Percentiles rank a stretch among this genome's conserved stretches.
These are phyloP conservation scores for Lactarius sp. DNA, from an alignment of 768 basidiomycete species.

Conservation along the genomic window DNA sequence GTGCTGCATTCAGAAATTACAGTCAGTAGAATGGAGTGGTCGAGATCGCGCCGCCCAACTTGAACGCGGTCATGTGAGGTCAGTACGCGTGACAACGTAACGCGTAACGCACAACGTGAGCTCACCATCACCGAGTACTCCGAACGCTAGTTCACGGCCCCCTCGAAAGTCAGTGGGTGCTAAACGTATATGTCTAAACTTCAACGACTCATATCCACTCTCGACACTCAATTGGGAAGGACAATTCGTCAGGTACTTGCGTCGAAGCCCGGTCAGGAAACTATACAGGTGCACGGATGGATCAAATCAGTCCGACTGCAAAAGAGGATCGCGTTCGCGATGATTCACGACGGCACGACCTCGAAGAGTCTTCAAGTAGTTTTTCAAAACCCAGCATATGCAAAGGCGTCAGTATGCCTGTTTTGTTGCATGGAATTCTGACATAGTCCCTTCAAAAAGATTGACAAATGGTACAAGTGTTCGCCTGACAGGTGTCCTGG, in stretches of 20 bases:
- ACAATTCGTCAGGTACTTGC: constrained; percentile 25
- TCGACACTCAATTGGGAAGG: constrained; percentile 14
- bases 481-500: constrained; percentile 43
- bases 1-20: background rate
- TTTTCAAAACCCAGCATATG: constrained; percentile 41
- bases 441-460: constrained; percentile 29
- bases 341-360: constrained; percentile 77
- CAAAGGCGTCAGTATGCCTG: constrained; percentile 32
- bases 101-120: background rate
- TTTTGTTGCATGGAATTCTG: background rate
- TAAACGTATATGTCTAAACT: background rate
- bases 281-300: constrained; percentile 65
- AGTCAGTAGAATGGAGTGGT: too few relatives aligned
- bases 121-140: too few relatives aligned
- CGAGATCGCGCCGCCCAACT: too few relatives aligned
- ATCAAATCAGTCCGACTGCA: constrained; percentile 80
- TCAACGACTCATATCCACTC: constrained; percentile 1
- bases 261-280: background rate
- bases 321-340: constrained; percentile 83
- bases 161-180: background rate
- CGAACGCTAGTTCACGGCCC: too few relatives aligned
- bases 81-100: background rate
- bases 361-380: constrained; percentile 74
- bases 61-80: background rate
- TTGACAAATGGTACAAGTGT: constrained; percentile 55